phyloP scores from a whole-genome alignment of 306 rosid genomes.

The Abrus precatorius region DNA sequence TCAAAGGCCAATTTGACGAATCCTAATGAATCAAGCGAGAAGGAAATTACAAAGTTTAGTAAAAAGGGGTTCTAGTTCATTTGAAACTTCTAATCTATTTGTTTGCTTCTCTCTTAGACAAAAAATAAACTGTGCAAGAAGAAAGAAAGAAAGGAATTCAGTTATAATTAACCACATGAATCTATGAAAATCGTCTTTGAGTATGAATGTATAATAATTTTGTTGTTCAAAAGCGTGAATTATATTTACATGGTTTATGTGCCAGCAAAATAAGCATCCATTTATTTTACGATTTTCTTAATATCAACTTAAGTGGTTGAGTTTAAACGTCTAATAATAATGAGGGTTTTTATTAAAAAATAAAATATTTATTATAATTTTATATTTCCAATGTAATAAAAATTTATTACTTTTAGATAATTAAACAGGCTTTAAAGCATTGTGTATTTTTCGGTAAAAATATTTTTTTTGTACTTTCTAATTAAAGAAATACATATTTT shows the following conservation, averaged over 20 bases:
- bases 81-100: not conserved
- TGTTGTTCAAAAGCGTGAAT: not conserved
- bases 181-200: not conserved
- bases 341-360: too few species aligned
- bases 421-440: too few species aligned
- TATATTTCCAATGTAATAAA: too few species aligned
- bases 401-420: too few species aligned
- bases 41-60: not conserved
- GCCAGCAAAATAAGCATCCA: not conserved
- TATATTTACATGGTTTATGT: not conserved
- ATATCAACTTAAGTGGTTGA: too few species aligned
- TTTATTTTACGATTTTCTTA: too few species aligned
- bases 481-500: too few species aligned
- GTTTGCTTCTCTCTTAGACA: not conserved
- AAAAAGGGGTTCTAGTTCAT: constrained; percentile 4
- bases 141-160: not conserved
- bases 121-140: not conserved
- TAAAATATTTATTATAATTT: too few species aligned
- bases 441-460: too few species aligned
- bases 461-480: too few species aligned
- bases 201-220: not conserved
- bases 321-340: too few species aligned
- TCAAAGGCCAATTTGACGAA: constrained; percentile 79
- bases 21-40: constrained; percentile 62
- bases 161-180: not conserved